Conservation (phyloP, 1,139 yeast genomes). For the Taphrina populina region DNA sequence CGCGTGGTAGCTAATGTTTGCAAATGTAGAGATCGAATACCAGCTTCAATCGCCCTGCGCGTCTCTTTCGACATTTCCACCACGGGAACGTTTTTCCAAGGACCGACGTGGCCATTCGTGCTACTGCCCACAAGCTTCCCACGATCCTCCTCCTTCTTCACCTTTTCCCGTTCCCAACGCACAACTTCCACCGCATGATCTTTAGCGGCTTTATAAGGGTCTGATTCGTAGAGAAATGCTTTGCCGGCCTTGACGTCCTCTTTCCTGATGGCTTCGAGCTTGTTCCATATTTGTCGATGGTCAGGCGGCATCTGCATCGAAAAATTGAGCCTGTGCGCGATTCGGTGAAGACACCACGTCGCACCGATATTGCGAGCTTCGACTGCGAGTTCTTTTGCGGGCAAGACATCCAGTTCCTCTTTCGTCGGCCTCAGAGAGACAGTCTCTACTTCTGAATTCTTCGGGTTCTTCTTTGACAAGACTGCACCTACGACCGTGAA, state of each 20-base stretch:
- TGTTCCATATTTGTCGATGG: constrained; percentile 75
- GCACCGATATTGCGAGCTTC: constrained; percentile 93
- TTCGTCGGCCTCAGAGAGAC: constrained; percentile 64
- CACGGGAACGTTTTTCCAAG: constrained; percentile 36
- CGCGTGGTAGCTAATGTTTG: not conserved
- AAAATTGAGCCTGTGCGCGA: constrained; percentile 58
- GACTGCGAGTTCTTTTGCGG: constrained; percentile 73
- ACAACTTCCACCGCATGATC: constrained; percentile 48
- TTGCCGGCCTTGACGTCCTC: constrained; percentile 51
- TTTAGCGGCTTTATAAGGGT: constrained; percentile 63
- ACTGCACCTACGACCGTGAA: constrained; percentile 57
- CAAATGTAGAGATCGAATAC: constrained; percentile 39
- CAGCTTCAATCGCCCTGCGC: constrained; percentile 43
- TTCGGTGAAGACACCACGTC: constrained; percentile 76
- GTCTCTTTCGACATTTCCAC: constrained; percentile 45
- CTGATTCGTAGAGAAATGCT: constrained; percentile 54
- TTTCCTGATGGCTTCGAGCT: constrained; percentile 61
- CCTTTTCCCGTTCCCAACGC: constrained; percentile 39
- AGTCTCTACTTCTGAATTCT: constrained; percentile 64
- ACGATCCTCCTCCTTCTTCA: constrained; percentile 33
- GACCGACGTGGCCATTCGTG: constrained; percentile 18
- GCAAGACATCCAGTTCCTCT: constrained; percentile 47
- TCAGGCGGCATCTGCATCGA: constrained; percentile 80
- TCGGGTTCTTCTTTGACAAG: constrained; percentile 74
- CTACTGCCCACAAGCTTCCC: constrained; percentile 34